These are phyloP conservation scores for Besnoitia besnoiti DNA, from an alignment of 169 alveolate genomes.

Conservation along the genomic window DNA sequence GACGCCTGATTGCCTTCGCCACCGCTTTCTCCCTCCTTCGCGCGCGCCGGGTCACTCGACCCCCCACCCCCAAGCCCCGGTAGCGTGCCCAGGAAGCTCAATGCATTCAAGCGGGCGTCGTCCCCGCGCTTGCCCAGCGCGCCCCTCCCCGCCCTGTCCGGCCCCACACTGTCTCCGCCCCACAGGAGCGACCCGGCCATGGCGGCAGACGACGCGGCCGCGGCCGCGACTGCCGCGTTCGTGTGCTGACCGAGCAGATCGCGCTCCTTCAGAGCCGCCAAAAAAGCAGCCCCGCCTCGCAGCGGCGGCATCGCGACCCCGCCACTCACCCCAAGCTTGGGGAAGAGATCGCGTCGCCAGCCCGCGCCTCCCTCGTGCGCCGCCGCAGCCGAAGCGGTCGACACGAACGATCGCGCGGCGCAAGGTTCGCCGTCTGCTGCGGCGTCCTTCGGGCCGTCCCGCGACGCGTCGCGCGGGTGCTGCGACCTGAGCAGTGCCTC, in stretches of 20 bases:
- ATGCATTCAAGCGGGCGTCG: neutral
- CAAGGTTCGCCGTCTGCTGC: too few relatives aligned
- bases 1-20: too few relatives aligned
- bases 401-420: too few relatives aligned
- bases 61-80: neutral
- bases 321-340: too few relatives aligned
- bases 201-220: conserved; percentile 4
- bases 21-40: too few relatives aligned
- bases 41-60: too few relatives aligned
- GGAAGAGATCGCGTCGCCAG: neutral
- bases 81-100: neutral
- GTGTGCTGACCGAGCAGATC: neutral
- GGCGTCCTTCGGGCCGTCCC: too few relatives aligned
- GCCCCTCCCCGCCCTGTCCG: neutral
- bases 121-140: neutral
- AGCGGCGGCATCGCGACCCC: too few relatives aligned
- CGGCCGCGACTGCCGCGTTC: neutral
- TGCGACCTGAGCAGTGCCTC: too few relatives aligned
- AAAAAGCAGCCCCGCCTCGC: too few relatives aligned
- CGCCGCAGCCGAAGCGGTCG: too few relatives aligned
- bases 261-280: neutral
- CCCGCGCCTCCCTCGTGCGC: neutral
- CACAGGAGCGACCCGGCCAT: conserved; percentile 8
- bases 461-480: too few relatives aligned
- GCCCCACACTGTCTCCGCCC: neutral